Percentiles rank a stretch among this genome's conserved stretches.
These are phyloP conservation scores for Rhizopus stolonifer DNA, from an alignment of 371 early-diverging fungal genomes.

Conservation along the genomic window DNA sequence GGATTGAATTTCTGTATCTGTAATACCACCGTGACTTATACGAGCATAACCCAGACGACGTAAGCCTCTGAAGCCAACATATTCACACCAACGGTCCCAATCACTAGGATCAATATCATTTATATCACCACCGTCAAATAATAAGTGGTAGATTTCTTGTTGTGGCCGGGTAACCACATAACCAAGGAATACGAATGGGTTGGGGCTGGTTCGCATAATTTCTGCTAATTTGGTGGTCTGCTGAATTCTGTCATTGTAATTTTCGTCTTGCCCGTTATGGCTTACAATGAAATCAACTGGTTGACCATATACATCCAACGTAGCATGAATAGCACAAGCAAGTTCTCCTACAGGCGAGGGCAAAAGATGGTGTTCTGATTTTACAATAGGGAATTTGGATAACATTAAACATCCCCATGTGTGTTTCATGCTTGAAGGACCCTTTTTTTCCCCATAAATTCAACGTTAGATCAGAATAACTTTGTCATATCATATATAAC, in stretches of 20 bases:
- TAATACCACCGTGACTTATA: slow-evolving; percentile 76
- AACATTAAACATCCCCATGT: slow-evolving; percentile 88
- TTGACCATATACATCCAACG: slow-evolving; percentile 78
- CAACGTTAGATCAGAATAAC: background rate
- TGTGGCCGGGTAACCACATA: slow-evolving; percentile 83
- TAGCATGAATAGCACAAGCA: slow-evolving; percentile 86
- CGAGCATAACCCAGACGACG: slow-evolving; percentile 77
- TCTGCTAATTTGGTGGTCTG: slow-evolving; percentile 81
- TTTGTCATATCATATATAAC: slow-evolving; percentile 3
- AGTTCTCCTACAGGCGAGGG: slow-evolving; percentile 84
- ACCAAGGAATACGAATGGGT: slow-evolving; percentile 81
- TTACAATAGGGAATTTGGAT: slow-evolving; percentile 80
- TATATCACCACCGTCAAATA: slow-evolving; percentile 69
- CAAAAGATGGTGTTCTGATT: slow-evolving; percentile 71
- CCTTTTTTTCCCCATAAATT: slow-evolving; percentile 16
- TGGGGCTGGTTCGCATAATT: slow-evolving; percentile 69
- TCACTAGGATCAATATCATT: slow-evolving; percentile 79
- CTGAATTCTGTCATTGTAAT: slow-evolving; percentile 70
- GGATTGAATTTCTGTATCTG: slow-evolving; percentile 86
- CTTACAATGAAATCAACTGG: slow-evolving; percentile 81
- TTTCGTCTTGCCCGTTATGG: slow-evolving; percentile 86
- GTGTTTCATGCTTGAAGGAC: slow-evolving; percentile 82
- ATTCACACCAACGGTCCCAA: slow-evolving; percentile 85
- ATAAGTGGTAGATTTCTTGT: slow-evolving; percentile 59
- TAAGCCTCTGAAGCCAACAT: slow-evolving; percentile 78